Evolutionary conservation across 768 basidiomycete species (phyloP).

Genomic region (Cyclocybe cylindracea): DNA sequence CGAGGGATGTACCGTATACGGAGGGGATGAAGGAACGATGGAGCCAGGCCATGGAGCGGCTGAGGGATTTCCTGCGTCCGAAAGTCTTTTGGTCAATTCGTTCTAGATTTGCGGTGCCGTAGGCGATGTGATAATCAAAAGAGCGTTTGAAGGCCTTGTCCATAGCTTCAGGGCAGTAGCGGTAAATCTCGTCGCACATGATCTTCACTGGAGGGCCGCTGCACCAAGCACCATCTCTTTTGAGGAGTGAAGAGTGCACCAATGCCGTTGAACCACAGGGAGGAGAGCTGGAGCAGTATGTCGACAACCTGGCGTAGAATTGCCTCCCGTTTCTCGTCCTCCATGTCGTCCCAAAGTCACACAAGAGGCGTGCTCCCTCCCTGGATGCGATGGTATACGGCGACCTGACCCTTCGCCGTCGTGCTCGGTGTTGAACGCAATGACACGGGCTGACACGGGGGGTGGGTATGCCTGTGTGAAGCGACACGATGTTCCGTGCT

Average conservation of each 20-base stretch:
- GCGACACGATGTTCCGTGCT: slow-evolving; percentile 6
- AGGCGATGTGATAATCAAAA: slow-evolving; percentile 2
- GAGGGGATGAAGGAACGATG: slow-evolving; percentile 6
- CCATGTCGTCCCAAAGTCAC: slow-evolving; percentile 4
- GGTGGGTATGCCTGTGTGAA: neutral
- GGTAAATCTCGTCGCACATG: neutral
- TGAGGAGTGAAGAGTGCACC: slow-evolving; percentile 2
- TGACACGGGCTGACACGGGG: neutral
- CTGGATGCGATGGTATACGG: slow-evolving; percentile 1
- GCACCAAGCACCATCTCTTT: neutral
- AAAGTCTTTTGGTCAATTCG: neutral
- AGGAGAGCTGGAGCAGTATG: slow-evolving; percentile 6
- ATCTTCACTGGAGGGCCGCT: neutral
- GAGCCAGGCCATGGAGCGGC: neutral
- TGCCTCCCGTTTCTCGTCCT: neutral
- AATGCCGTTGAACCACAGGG: slow-evolving; percentile 2
- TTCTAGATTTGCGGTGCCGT: slow-evolving; percentile 1
- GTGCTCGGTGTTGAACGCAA: neutral
- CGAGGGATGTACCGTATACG: slow-evolving; percentile 12
- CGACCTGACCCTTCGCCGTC: neutral
- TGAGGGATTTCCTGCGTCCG: neutral
- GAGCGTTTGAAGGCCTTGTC: too few relatives aligned
- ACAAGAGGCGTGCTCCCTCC: slow-evolving; percentile 1
- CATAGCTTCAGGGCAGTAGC: neutral
- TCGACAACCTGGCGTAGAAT: slow-evolving; percentile 6